A percentile compares a stretch with the other conserved stretches of the same genome.
Evolutionary conservation across 2,329 filamentous ascomycete species (phyloP).

Genomic region (Colletotrichum siamense): DNA sequence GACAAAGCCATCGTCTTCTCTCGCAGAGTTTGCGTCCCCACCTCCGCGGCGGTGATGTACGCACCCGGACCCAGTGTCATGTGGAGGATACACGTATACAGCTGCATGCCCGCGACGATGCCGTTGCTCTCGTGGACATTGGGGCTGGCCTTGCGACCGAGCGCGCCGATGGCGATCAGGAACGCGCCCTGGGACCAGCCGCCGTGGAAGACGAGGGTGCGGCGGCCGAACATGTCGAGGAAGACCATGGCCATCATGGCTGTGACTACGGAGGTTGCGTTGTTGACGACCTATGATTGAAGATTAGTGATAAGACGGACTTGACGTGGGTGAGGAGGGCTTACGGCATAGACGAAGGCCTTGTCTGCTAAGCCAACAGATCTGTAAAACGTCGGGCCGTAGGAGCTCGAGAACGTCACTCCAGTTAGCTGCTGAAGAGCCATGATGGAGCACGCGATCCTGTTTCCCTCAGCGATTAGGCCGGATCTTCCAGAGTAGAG

Average conservation of each 20-base stretch:
- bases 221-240: conserved; percentile 19
- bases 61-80: neutral
- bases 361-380: neutral
- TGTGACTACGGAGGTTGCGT: conserved; percentile 18
- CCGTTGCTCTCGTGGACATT: neutral
- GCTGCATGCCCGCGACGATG: neutral
- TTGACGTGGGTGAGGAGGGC: neutral
- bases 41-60: neutral
- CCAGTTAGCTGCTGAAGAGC: neutral
- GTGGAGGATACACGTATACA: neutral
- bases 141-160: neutral
- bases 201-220: conserved; percentile 18
- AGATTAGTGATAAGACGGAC: neutral
- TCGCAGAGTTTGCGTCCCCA: neutral
- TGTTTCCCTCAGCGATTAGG: neutral
- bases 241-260: conserved; percentile 12
- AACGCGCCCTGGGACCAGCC: conserved; percentile 21
- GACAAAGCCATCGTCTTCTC: neutral
- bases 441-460: neutral
- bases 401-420: neutral
- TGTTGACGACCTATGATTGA: conserved; percentile 2
- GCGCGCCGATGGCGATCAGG: conserved; percentile 15
- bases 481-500: neutral
- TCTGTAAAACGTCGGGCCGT: neutral
- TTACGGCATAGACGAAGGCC: neutral